Percentiles rank a stretch among this genome's conserved stretches.
Conservation (phyloP, 345 rosid genomes). For the Linum lewisii region DNA sequence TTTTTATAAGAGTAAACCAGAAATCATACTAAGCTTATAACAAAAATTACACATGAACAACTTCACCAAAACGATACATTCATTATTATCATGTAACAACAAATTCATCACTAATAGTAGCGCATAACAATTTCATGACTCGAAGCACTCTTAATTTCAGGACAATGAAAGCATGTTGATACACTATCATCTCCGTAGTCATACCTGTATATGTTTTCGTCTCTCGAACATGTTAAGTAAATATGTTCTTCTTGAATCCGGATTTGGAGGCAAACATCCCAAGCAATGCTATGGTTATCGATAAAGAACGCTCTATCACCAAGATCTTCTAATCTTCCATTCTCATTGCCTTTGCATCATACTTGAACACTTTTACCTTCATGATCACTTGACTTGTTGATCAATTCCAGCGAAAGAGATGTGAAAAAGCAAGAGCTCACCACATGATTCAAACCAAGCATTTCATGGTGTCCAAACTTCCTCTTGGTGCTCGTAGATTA, state of each 20-base stretch:
- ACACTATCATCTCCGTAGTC: background rate
- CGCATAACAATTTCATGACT: no score
- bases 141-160: no score
- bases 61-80: no score
- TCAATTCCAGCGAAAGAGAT: background rate
- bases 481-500: background rate
- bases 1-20: no score
- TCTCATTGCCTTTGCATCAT: background rate
- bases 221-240: background rate
- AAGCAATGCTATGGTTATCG: background rate
- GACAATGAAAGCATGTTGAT: background rate
- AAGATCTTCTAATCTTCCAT: background rate
- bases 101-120: no score
- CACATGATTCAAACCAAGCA: background rate
- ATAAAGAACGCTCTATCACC: background rate
- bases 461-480: background rate
- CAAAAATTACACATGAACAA: no score
- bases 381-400: background rate
- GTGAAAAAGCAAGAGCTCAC: background rate
- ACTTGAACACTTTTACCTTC: background rate
- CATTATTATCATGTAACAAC: no score
- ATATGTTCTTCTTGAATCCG: background rate
- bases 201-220: no score
- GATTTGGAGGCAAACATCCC: background rate
- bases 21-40: no score